phyloP scores from a whole-genome alignment of 2,329 filamentous ascomycete species.

The Fusarium graminum region DNA sequence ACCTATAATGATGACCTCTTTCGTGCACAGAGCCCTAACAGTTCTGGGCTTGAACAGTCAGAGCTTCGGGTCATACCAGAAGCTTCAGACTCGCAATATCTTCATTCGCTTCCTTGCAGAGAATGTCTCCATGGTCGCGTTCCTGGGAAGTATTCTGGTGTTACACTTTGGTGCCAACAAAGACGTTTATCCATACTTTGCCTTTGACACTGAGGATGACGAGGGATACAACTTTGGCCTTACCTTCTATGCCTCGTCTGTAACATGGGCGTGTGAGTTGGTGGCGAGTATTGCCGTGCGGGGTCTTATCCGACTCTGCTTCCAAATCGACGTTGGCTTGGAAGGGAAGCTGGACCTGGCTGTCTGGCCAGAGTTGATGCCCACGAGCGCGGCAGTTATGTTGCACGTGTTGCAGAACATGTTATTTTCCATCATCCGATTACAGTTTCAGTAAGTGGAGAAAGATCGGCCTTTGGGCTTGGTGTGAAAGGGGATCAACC shows the following conservation, averaged over 20 bases:
- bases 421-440: constrained; percentile 76
- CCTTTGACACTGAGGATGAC: constrained; percentile 64
- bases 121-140: constrained; percentile 76
- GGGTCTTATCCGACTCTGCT: constrained; percentile 68
- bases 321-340: constrained; percentile 71
- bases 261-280: constrained; percentile 77
- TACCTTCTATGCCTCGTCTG: constrained; percentile 72
- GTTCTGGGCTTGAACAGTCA: constrained; percentile 69
- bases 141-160: constrained; percentile 74
- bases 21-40: constrained; percentile 68
- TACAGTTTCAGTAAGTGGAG: constrained; percentile 65
- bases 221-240: constrained; percentile 72
- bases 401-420: constrained; percentile 79
- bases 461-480: constrained; percentile 9
- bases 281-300: constrained; percentile 71
- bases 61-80: constrained; percentile 73
- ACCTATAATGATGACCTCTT: constrained; percentile 72
- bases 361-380: constrained; percentile 75
- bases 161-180: constrained; percentile 76
- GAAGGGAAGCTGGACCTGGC: constrained; percentile 75
- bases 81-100: constrained; percentile 74
- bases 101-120: constrained; percentile 77
- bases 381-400: constrained; percentile 74
- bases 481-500: constrained; percentile 11
- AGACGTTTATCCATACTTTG: constrained; percentile 77